Evolutionary conservation across 768 basidiomycete genomes (phyloP), one percentile per base, ranked within the genome.

Genomic region (Harrya chromipes): DNA sequence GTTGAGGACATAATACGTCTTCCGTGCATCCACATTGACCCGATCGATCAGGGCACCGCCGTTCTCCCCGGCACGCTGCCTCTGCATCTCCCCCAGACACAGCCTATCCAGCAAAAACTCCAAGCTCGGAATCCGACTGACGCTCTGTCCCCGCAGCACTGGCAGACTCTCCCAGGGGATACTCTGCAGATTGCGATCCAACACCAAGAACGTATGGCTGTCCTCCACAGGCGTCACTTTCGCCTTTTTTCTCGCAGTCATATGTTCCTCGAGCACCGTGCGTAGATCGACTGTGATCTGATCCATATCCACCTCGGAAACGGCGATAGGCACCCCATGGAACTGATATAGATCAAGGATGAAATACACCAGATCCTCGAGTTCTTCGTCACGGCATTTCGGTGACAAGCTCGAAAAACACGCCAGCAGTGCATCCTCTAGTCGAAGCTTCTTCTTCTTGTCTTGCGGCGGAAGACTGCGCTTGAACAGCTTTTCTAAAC

Each of bases 141-240:
- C 80, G 46, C 93, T 90, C 42, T 85, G 76, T 9, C 87, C 90
- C 36, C 90, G 78, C 11, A 98, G 71, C 36, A 85, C 79, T 0
- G 95, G 94, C 13, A 97, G 82, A 21, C 88, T 94, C 69, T 98
- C 97, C 95, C 95, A 98, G 2, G 97, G 94, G 47, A 98, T 76
- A 0, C 83, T 82, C 61, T 94, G 90, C 11, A 94, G 72, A 50
- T 89, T 84, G 69, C 90, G 90, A 68, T 97, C 97, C 42, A 98
- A 76, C 17, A 95, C 80, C 52, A 98, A 73, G 72, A 97, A 95
- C 31, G 84, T 68, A 62, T 98, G 95, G 36, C 82, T 76, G 58
- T 89, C 86, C 6, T 71, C 56, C 23, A 58, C 64, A 5, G 45
- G 53, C 13, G 49, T 40, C 19, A 56, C 60, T 46, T 56, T 57